Percentiles rank a stretch among this genome's conserved stretches.
phyloP scores from a whole-genome alignment of 1,284 basidiomycete species.

The Pseudozyma sp. region DNA sequence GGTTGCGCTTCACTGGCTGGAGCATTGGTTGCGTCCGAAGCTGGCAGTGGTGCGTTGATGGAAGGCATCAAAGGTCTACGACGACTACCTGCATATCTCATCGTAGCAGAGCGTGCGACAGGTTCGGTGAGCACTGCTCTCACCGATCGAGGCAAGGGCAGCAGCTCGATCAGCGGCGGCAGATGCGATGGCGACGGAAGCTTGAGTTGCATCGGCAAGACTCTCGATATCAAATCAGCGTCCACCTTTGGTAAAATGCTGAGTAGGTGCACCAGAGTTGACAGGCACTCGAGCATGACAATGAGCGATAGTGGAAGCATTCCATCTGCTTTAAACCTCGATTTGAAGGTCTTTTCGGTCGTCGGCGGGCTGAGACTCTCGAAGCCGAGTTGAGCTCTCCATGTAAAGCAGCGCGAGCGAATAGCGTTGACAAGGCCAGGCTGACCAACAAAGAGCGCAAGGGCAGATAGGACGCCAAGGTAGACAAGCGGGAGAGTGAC shows the following conservation, averaged over 20 bases:
- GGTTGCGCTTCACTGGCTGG: background rate
- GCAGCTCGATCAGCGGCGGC: slow-evolving; percentile 37
- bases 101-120: slow-evolving; percentile 4
- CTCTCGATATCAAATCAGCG: slow-evolving; percentile 19
- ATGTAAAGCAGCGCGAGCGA: slow-evolving; percentile 11
- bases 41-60: slow-evolving; percentile 6
- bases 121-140: slow-evolving; percentile 27
- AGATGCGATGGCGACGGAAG: slow-evolving; percentile 52
- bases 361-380: background rate
- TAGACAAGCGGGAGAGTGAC: slow-evolving; percentile 41
- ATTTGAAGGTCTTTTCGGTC: background rate
- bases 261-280: slow-evolving; percentile 30
- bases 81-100: slow-evolving; percentile 14
- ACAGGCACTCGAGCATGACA: slow-evolving; percentile 34
- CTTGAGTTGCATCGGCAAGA: slow-evolving; percentile 24
- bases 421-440: slow-evolving; percentile 15
- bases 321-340: slow-evolving; percentile 15
- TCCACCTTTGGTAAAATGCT: slow-evolving; percentile 41
- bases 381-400: slow-evolving; percentile 27
- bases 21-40: background rate
- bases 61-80: slow-evolving; percentile 43
- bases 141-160: slow-evolving; percentile 28
- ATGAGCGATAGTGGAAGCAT: slow-evolving; percentile 29
- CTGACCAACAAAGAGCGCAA: slow-evolving; percentile 27
- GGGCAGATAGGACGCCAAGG: slow-evolving; percentile 20